Evolutionary conservation across 805 yeast genomes (phyloP), one percentile per base, ranked within the genome.

Genomic region (Barnettozyma salicaria): DNA sequence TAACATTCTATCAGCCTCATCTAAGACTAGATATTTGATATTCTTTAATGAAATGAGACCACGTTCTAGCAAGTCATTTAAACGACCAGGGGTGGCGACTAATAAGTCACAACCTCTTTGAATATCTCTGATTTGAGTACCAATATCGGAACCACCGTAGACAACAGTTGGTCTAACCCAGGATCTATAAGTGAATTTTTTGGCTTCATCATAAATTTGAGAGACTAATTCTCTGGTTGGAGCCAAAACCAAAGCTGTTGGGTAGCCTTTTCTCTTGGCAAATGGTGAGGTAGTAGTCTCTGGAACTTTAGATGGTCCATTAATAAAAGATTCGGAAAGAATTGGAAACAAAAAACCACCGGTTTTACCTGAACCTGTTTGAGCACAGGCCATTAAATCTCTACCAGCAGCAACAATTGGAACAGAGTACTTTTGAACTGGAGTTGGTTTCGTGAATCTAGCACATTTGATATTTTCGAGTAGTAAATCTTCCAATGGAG

Each of bases 271-370:
- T 64, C 78, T 76, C 57, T 78, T 74, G 23, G 80, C 73, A 55
- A 74, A 75, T 39, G 67, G 67, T 34, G 72, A 64, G 25, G n/a
- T n/a, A n/a, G 55, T 48, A 12, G 55, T 45, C 41, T 64, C 71
- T 36, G 76, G 71, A 29, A 63, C 58, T 41, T 75, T 70, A 41
- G 85, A 72, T 39, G 98, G 98, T 37, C 98, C 98, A 53, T 71
- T 76, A 62, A 76, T 69, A 68, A 81, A 92, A 44, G 94, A 84
- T 69, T 88, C 88, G 33, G 95, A 83, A 53, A 92, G 74, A 39
- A 92, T 95, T 47, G 99, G 98, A 84, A 92, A 92, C 61, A 92
- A 72, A 76, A 92, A 92, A 50, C 98, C 99, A 75, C 97, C 98
- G 60, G 99, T 92, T 72, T 92, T 92, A 77, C 99, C 99, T 42